Evolutionary conservation across 192 early-diverging fungal species (phyloP).

Genomic region (Coemansia sp.): DNA sequence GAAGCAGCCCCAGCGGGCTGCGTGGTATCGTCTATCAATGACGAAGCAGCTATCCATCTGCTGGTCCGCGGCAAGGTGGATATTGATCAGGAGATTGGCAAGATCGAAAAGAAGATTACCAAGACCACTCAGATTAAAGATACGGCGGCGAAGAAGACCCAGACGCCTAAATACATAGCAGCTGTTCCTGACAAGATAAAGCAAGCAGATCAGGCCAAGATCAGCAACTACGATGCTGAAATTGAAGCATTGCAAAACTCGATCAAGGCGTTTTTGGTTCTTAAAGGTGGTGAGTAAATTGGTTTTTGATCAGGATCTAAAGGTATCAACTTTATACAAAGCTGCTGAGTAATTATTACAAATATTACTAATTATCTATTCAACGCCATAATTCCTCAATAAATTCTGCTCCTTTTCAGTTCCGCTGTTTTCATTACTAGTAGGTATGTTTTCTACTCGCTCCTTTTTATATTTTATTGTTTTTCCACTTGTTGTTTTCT

Average conservation of each 20-base stretch:
- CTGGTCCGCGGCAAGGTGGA: conserved; percentile 79
- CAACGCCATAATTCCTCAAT: too few relatives aligned
- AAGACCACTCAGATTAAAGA: conserved; percentile 65
- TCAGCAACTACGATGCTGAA: conserved; percentile 72
- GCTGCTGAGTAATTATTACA: too few relatives aligned
- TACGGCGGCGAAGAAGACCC: conserved; percentile 61
- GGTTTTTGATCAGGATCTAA: background rate
- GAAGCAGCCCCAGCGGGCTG: conserved; percentile 75
- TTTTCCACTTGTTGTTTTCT: background rate
- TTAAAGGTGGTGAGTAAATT: conserved; percentile 36
- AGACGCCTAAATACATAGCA: conserved; percentile 64
- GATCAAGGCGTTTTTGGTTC: conserved; percentile 68
- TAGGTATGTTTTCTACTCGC: background rate
- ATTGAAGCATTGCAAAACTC: conserved; percentile 65
- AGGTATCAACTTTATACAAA: too few relatives aligned
- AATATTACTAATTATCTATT: too few relatives aligned
- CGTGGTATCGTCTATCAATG: conserved; percentile 65
- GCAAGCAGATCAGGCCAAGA: conserved; percentile 67
- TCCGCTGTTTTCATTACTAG: too few relatives aligned
- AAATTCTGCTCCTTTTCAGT: too few relatives aligned
- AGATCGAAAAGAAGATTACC: conserved; percentile 71
- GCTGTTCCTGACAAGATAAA: conserved; percentile 72
- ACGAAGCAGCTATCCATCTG: conserved; percentile 70
- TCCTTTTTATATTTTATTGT: conserved; percentile 4
- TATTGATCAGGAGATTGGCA: conserved; percentile 78